Evolutionary conservation across 345 rosid genomes (phyloP).

Genomic region (Turnera subulata): DNA sequence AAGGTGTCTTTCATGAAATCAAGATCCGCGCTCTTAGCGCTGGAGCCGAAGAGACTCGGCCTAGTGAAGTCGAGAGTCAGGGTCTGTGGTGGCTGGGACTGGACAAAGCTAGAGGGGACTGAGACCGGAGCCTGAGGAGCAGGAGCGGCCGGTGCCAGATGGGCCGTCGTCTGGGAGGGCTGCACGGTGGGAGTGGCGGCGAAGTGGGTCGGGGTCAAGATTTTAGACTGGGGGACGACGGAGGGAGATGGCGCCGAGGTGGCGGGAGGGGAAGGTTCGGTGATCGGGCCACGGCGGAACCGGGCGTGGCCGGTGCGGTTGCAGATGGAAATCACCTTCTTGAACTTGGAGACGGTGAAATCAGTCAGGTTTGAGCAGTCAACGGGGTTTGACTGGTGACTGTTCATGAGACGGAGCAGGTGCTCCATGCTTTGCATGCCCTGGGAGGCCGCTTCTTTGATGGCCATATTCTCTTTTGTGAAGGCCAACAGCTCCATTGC

Average conservation of each 20-base stretch:
- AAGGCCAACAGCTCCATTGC: slow-evolving; percentile 65
- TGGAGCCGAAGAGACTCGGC: slow-evolving; percentile 43
- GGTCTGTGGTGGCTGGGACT: slow-evolving; percentile 33
- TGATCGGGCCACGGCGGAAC: slow-evolving; percentile 74
- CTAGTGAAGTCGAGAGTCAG: slow-evolving; percentile 82
- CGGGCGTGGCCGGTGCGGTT: slow-evolving; percentile 91
- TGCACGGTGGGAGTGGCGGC: background rate
- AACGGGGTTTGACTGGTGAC: slow-evolving; percentile 19
- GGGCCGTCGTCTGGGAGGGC: background rate
- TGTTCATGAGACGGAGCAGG: slow-evolving; percentile 51
- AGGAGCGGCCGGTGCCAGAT: slow-evolving; percentile 9
- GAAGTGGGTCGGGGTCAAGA: background rate
- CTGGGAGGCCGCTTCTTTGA: slow-evolving; percentile 81
- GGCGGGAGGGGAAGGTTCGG: slow-evolving; percentile 19
- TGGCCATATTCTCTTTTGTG: slow-evolving; percentile 65
- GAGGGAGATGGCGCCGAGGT: slow-evolving; percentile 24
- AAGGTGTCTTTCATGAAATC: slow-evolving; percentile 69
- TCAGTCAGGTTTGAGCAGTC: slow-evolving; percentile 69
- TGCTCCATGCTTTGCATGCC: slow-evolving; percentile 84
- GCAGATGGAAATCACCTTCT: slow-evolving; percentile 64
- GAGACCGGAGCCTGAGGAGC: slow-evolving; percentile 16
- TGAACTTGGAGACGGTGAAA: slow-evolving; percentile 73
- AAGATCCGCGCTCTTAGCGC: slow-evolving; percentile 42
- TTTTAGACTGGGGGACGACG: slow-evolving; percentile 6
- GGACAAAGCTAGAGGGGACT: slow-evolving; percentile 42